Percentiles rank a stretch among this genome's conserved stretches.
These are phyloP conservation scores for Aspergillus puulaauensis DNA, from an alignment of 2,329 filamentous ascomycete species.

Conservation along the genomic window DNA sequence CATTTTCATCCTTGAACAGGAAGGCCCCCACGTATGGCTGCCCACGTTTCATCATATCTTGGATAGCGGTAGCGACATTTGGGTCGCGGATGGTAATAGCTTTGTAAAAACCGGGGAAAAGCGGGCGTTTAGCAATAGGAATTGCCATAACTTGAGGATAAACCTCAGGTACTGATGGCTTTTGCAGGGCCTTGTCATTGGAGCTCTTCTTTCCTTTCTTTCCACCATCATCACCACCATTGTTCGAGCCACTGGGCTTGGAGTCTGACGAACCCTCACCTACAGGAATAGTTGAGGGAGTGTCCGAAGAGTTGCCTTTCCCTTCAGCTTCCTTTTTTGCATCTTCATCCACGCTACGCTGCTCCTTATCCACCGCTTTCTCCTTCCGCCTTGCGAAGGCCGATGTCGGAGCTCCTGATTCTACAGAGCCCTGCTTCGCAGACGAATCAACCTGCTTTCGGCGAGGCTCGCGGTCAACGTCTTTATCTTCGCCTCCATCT, in stretches of 20 bases:
- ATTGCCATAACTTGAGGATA: slow-evolving; percentile 98
- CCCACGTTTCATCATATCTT: slow-evolving; percentile 93
- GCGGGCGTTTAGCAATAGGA: slow-evolving; percentile 85
- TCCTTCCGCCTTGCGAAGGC: slow-evolving; percentile 41
- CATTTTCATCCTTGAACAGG: slow-evolving; percentile 92
- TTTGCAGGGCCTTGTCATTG: slow-evolving; percentile 74
- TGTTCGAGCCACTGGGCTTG: slow-evolving; percentile 56
- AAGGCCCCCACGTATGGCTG: slow-evolving; percentile 98
- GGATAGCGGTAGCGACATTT: slow-evolving; percentile 85
- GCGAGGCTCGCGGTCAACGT: slow-evolving; percentile 45
- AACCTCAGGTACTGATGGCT: slow-evolving; percentile 86
- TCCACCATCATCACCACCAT: slow-evolving; percentile 60
- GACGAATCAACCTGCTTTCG: slow-evolving; percentile 42
- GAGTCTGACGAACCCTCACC: slow-evolving; percentile 37
- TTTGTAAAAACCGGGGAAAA: slow-evolving; percentile 99
- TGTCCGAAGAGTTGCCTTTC: slow-evolving; percentile 52
- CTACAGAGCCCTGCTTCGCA: slow-evolving; percentile 26
- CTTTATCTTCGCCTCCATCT: slow-evolving; percentile 32
- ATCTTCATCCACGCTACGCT: slow-evolving; percentile 36
- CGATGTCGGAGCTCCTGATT: slow-evolving; percentile 35
- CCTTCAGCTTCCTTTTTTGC: slow-evolving; percentile 45
- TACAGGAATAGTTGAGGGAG: slow-evolving; percentile 43
- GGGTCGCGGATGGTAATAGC: slow-evolving; percentile 94
- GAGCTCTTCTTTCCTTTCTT: slow-evolving; percentile 69
- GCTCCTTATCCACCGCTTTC: slow-evolving; percentile 40